Percentiles rank a stretch among this genome's conserved stretches.
phyloP scores from a whole-genome alignment of 805 yeast genomes.

The Saturnispora hagleri region DNA sequence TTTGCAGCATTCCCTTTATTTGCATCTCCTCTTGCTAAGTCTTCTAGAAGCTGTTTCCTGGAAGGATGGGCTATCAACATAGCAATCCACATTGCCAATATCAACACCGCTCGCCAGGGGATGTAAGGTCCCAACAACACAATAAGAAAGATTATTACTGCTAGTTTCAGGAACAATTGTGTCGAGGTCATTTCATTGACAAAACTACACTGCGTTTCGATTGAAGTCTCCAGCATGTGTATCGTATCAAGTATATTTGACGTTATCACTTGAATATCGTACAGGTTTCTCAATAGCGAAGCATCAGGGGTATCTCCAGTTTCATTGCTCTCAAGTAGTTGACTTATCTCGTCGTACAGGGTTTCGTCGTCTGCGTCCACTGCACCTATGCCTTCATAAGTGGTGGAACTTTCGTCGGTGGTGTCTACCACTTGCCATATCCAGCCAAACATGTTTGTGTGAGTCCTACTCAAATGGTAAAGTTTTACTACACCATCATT shows the following conservation, averaged over 20 bases:
- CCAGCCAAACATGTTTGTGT: conserved; percentile 14
- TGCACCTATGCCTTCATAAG: background rate
- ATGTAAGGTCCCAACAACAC: conserved; percentile 41
- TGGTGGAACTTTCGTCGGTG: conserved; percentile 5
- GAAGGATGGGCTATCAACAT: conserved; percentile 55
- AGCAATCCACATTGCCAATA: conserved; percentile 47
- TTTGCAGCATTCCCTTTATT: background rate
- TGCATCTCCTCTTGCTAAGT: background rate
- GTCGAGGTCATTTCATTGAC: conserved; percentile 62
- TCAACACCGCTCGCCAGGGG: conserved; percentile 57
- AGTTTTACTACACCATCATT: conserved; percentile 8
- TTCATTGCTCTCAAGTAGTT: conserved; percentile 11
- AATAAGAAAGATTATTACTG: conserved; percentile 31
- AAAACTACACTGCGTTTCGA: conserved; percentile 60
- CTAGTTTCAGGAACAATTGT: conserved; percentile 39
- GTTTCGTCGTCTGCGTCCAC: background rate
- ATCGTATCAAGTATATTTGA: conserved; percentile 41
- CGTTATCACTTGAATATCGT: conserved; percentile 63
- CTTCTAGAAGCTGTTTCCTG: conserved; percentile 9
- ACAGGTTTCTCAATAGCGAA: conserved; percentile 45
- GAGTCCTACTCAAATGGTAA: conserved; percentile 6
- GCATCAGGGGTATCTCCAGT: conserved; percentile 24
- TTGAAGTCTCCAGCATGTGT: conserved; percentile 44
- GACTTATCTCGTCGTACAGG: conserved; percentile 3
- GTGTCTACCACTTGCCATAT: conserved; percentile 8